Evolutionary conservation across 176 grass and related monocot species (phyloP), one percentile per base, ranked within the genome.

Genomic region (Canna indica): DNA sequence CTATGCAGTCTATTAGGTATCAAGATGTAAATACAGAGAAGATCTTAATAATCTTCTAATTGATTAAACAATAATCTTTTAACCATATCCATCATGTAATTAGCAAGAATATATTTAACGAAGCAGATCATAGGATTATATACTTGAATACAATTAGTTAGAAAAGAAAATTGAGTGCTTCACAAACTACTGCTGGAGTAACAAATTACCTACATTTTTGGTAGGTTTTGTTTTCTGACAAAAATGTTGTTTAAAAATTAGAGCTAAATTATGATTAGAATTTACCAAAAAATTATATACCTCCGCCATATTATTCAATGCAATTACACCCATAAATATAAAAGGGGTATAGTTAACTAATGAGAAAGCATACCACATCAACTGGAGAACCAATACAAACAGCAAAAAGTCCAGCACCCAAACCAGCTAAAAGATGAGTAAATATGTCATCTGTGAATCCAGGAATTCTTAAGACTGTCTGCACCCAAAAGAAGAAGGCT

Each of bases 381-480:
- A 97, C 84, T 18, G 89, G 94, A 81, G 94, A 93, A 80, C 94
- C 94, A 67, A 93, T 68, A 78, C 94, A 97, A 12, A 97, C 94
- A 75, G 94, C 94, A 59, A 97, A 97, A 77, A 97, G 90, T n/a
- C 86, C 89, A 63, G 89, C 89, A 39, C 86, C 94, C 54, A 97
- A 57, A 81, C 94, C 86, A 83, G 94, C 64, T 15, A 97, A 80
- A 45, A 97, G 82, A 76, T 92, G 94, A 62, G 86, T 97, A 5
- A 97, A 39, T 24, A 93, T 75, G 74, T 97, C 82, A 82, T 97
- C 94, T 74, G 89, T 90, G 76, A 97, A 93, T 15, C 94, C 94
- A 66, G 89, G 89, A 71, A 97, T 81, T 76, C 90, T 85, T 77
- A 97, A 70, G 77, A 97, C 90, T 62, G 89, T 82, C 89, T 97